Percentiles rank a stretch among this genome's conserved stretches.
Conservation (phyloP, 1,284 basidiomycete species). For the Fomitopsis betulina region DNA sequence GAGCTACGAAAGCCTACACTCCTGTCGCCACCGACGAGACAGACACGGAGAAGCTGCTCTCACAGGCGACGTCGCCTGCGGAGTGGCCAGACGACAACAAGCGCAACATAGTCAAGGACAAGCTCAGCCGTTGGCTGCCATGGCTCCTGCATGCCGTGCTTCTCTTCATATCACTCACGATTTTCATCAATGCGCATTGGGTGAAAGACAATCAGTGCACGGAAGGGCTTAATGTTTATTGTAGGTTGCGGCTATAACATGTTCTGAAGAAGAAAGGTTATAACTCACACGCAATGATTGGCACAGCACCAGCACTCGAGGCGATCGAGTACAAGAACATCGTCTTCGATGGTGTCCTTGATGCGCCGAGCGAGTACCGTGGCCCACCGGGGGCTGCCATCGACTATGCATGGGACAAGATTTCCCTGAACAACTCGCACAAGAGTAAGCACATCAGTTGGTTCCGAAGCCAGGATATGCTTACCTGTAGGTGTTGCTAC, state of each 20-base stretch:
- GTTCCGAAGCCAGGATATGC: not conserved
- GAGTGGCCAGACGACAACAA: not conserved
- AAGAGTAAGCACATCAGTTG: not conserved
- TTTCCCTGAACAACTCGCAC: not conserved
- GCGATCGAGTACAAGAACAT: slow-evolving; percentile 1
- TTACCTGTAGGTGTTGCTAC: not conserved
- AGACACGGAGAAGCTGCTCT: not conserved
- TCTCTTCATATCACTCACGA: not conserved
- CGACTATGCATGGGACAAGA: slow-evolving; percentile 2
- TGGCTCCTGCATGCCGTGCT: not conserved
- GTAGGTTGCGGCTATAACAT: not conserved
- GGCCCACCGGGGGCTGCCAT: not conserved
- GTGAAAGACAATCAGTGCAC: not conserved
- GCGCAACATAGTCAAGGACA: not conserved
- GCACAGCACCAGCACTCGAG: slow-evolving; percentile 2
- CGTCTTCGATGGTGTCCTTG: not conserved
- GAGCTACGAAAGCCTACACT: not conserved
- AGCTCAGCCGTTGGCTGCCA: not conserved
- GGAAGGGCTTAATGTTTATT: not conserved
- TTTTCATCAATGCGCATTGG: not conserved
- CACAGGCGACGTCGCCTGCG: not conserved
- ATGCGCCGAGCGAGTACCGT: not conserved
- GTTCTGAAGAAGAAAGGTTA: not conserved
- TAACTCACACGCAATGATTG: not conserved
- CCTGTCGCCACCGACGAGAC: not conserved